Conservation (phyloP, 306 rosid species). For the Albizia julibrissin region DNA sequence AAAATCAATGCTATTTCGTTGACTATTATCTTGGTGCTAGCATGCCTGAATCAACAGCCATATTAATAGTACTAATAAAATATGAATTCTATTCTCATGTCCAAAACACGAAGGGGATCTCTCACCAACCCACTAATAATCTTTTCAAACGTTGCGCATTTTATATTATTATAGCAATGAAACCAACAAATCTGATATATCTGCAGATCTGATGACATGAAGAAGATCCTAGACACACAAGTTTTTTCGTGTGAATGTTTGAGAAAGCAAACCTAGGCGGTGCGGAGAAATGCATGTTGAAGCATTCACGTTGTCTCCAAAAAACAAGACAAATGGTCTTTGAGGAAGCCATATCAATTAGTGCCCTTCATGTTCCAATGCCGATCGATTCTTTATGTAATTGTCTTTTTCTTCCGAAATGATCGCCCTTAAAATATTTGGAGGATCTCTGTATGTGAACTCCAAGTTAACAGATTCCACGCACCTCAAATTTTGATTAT, state of each 20-base stretch:
- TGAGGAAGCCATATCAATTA: constrained; percentile 44
- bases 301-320: constrained; percentile 39
- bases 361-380: constrained; percentile 43
- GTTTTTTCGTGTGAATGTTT: neutral
- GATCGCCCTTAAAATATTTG: constrained; percentile 6
- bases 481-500: constrained; percentile 9
- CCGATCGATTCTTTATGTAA: constrained; percentile 25
- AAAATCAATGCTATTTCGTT: constrained; percentile 8
- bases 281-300: constrained; percentile 30
- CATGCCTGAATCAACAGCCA: constrained; percentile 1
- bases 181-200: neutral
- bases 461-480: constrained; percentile 9
- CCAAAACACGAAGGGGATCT: neutral
- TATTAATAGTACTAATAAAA: neutral
- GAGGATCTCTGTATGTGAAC: neutral
- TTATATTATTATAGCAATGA: neutral
- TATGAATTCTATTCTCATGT: neutral
- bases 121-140: neutral
- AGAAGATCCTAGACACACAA: neutral
- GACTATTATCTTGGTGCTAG: constrained; percentile 28
- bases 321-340: constrained; percentile 48
- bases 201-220: neutral
- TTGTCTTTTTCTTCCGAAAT: constrained; percentile 37
- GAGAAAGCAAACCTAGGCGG: constrained; percentile 27
- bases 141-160: neutral